These are phyloP conservation scores for Aspergillus sp. DNA, from an alignment of 2,329 filamentous ascomycete genomes.

Conservation along the genomic window DNA sequence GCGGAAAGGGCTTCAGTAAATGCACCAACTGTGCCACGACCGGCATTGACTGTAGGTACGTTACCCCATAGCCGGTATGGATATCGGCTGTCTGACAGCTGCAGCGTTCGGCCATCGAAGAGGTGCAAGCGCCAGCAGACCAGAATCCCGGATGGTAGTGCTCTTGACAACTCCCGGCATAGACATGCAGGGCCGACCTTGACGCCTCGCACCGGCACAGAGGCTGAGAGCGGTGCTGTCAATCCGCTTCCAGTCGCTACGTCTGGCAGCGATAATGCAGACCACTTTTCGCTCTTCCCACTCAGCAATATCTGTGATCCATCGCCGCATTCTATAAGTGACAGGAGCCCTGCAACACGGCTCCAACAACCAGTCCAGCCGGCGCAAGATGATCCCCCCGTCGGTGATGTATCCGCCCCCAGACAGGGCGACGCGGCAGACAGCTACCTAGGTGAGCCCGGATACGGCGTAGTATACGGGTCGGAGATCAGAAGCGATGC, in stretches of 20 bases:
- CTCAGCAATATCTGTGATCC: not conserved
- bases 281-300: not conserved
- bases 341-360: not conserved
- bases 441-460: constrained; percentile 1
- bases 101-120: constrained; percentile 3
- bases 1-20: constrained; percentile 7
- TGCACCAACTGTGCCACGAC: constrained; percentile 12
- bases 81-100: constrained; percentile 3
- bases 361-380: not conserved
- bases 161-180: not conserved
- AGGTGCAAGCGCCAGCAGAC: not conserved
- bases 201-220: not conserved
- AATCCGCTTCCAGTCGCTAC: not conserved
- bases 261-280: not conserved
- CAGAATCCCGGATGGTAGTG: not conserved
- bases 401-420: not conserved
- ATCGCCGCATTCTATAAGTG: not conserved
- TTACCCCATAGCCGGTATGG: not conserved
- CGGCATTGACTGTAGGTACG: constrained; percentile 10
- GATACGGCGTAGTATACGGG: constrained; percentile 5
- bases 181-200: not conserved
- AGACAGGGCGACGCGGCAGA: not conserved
- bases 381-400: not conserved
- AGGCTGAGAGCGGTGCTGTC: not conserved
- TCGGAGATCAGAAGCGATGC: constrained; percentile 13